Base-by-base conservation (phyloP, 2,329 filamentous ascomycete genomes). In the Hypoxylon sp. region DNA sequence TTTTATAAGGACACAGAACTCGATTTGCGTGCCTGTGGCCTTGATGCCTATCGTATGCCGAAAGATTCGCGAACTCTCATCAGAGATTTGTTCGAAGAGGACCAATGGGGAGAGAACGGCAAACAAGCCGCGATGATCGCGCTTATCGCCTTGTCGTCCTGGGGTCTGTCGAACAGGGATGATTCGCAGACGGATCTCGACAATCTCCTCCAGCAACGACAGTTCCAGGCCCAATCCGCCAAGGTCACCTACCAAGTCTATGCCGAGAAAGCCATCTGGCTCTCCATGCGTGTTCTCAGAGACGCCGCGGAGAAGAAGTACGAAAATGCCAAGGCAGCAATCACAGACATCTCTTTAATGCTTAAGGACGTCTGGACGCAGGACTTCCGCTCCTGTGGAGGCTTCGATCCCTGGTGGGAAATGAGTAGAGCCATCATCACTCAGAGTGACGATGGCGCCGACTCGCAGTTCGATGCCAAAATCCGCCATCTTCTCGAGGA, bases 1-100 rank as follows among this genome's bases (percentile, higher is more conserved):
- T 29, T 71, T 3, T 81, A 81, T 46, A 54, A 76, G 14, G 62
- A 76, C 13, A 55, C 77, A 1, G 77, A 80, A 42, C 74, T 76
- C 58, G 72, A 75, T 1, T 63, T 81, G 2, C 74, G 72, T 11
- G 70, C 72, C 24, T 74, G 72, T 2, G 67, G 74, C 17, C 74
- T 80, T 68, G 75, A 79, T 10, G 64, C 72, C 2, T 70, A 77
- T 6, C 17, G 26, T 3, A 11, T 74, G 2, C 42, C 68, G 0
- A 51, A 8, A 6, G 47, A 53, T 11, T 70, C 63, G 6, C 59
- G 64, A 2, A 5, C 29, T 1, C n/a, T 51, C 8, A 17, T 70
- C 1, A 19, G 44, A 1, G 10, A 33, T 0, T 6, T 66, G 0
- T 13, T 71, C 3, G 53, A 42, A 1, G 26, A 47, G 1, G 2